Evolutionary conservation across 2,329 filamentous ascomycete genomes (phyloP).

Genomic region (Rhynchosporium secalis): DNA sequence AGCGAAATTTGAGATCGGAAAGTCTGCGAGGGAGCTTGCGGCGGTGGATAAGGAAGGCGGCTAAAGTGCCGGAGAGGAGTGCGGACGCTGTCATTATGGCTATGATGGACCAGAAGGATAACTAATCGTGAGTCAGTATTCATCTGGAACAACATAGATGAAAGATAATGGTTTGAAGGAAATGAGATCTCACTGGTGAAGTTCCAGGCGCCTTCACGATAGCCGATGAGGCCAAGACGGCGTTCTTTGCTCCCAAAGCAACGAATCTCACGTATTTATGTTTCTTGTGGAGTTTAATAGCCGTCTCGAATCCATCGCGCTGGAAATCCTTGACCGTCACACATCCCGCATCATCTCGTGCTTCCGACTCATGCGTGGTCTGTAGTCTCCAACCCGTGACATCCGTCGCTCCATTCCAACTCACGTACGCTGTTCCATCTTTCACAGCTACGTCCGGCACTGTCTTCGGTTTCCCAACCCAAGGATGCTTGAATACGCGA

Average conservation of each 20-base stretch:
- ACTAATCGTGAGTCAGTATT: not conserved
- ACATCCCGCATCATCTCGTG: conserved; percentile 17
- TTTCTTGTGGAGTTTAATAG: conserved; percentile 17
- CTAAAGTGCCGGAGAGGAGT: not conserved
- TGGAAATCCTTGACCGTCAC: conserved; percentile 20
- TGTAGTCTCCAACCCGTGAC: conserved; percentile 31
- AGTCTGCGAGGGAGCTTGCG: conserved; percentile 2
- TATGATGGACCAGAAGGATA: conserved; percentile 3
- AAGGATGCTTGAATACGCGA: conserved; percentile 35
- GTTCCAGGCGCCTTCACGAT: conserved; percentile 15
- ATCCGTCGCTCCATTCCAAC: conserved; percentile 42
- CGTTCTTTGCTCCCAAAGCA: conserved; percentile 18
- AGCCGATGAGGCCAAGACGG: conserved; percentile 20
- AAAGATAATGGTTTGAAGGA: not conserved
- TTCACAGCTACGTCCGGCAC: conserved; percentile 30
- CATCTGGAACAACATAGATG: not conserved
- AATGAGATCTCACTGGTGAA: conserved; percentile 18
- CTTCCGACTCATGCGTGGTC: conserved; percentile 9
- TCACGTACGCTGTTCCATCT: conserved; percentile 35
- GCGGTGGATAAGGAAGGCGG: not conserved
- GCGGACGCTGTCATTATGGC: not conserved
- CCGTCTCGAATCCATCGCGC: conserved; percentile 26
- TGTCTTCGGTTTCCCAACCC: conserved; percentile 36
- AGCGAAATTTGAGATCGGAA: not conserved
- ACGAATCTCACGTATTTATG: conserved; percentile 20